Conservation (phyloP, 2,329 filamentous ascomycete species). For the Ophiostoma tasmaniense region DNA sequence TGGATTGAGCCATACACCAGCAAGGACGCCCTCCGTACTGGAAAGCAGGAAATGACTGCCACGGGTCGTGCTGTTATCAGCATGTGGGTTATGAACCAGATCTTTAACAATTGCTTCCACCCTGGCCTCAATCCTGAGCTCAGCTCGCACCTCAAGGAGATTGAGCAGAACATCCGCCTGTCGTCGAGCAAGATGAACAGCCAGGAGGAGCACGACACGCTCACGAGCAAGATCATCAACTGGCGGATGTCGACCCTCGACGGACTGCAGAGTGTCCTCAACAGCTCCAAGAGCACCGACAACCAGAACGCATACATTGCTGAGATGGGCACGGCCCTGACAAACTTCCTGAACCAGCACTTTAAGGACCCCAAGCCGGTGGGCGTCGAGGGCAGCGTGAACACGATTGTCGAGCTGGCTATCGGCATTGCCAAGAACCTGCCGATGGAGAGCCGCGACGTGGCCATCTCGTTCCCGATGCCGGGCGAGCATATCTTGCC, state of each 20-base stretch:
- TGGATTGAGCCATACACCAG: slow-evolving; percentile 80
- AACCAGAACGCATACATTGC: slow-evolving; percentile 62
- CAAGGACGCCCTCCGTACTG: slow-evolving; percentile 72
- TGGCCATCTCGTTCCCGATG: slow-evolving; percentile 75
- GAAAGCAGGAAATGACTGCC: slow-evolving; percentile 96
- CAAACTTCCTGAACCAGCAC: slow-evolving; percentile 61
- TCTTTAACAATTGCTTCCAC: slow-evolving; percentile 90
- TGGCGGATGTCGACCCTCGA: slow-evolving; percentile 94
- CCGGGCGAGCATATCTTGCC: slow-evolving; percentile 64
- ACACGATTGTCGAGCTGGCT: slow-evolving; percentile 88
- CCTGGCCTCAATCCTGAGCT: slow-evolving; percentile 71
- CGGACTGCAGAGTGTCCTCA: slow-evolving; percentile 66
- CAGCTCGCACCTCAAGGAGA: slow-evolving; percentile 70
- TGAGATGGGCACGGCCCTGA: slow-evolving; percentile 59
- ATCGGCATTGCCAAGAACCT: slow-evolving; percentile 78
- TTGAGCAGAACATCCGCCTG: slow-evolving; percentile 79
- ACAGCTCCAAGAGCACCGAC: slow-evolving; percentile 54
- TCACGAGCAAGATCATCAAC: slow-evolving; percentile 77
- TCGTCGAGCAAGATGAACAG: slow-evolving; percentile 66
- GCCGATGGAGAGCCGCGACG: slow-evolving; percentile 83
- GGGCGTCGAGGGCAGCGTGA: slow-evolving; percentile 78
- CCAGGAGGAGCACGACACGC: slow-evolving; percentile 80
- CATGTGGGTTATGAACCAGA: slow-evolving; percentile 80
- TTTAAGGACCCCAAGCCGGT: slow-evolving; percentile 67
- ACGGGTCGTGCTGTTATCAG: slow-evolving; percentile 84